Evolutionary conservation across 805 yeast species (phyloP).

Genomic region (Priceomyces medius): DNA sequence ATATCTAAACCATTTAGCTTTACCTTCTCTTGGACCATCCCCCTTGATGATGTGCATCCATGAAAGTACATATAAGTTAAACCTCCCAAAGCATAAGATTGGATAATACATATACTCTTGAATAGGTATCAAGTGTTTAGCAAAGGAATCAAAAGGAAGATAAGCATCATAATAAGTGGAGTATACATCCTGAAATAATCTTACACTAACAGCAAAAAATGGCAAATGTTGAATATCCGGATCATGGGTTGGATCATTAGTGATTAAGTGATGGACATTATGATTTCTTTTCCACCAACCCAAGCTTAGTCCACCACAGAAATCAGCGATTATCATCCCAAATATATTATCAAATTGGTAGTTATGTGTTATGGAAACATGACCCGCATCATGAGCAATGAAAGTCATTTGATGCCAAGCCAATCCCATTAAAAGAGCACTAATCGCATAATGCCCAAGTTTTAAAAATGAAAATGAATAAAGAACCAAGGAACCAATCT

Average conservation of each 20-base stretch:
- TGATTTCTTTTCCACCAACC: constrained; percentile 97
- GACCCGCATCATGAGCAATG: constrained; percentile 90
- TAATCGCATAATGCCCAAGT: constrained; percentile 42
- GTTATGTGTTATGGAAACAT: constrained; percentile 76
- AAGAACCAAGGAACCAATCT: constrained; percentile 55
- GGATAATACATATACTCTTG: constrained; percentile 78
- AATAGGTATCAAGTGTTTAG: constrained; percentile 55
- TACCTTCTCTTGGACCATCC: constrained; percentile 74
- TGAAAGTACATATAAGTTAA: constrained; percentile 77
- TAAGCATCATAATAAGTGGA: constrained; percentile 76
- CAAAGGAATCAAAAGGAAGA: constrained; percentile 66
- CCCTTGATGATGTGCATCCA: constrained; percentile 78
- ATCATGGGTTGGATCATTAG: constrained; percentile 93
- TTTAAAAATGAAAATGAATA: constrained; percentile 51
- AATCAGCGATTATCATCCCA: constrained; percentile 73
- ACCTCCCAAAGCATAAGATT: constrained; percentile 77
- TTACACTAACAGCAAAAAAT: constrained; percentile 79
- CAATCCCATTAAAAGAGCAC: constrained; percentile 67
- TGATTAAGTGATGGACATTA: constrained; percentile 86
- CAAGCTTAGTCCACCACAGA: constrained; percentile 80
- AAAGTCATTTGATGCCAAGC: constrained; percentile 91
- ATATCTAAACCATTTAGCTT: constrained; percentile 85
- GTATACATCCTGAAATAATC: constrained; percentile 65
- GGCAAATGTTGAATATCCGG: constrained; percentile 95
- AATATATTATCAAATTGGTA: constrained; percentile 72